Evolutionary conservation across 2,329 filamentous ascomycete species (phyloP).

Genomic region (Camptophora hylomeconis): DNA sequence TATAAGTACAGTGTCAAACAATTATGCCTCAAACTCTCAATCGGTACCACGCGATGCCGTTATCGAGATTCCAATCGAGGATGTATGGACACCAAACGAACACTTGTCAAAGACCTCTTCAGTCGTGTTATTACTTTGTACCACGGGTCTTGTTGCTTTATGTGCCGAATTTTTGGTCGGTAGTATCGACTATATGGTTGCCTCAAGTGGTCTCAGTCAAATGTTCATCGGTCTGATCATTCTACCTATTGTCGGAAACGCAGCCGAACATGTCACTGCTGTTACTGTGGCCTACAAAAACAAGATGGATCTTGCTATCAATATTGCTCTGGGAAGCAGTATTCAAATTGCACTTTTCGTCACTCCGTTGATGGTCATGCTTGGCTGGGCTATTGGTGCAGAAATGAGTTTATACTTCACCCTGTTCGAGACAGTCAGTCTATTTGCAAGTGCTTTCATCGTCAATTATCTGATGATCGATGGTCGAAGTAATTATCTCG

Average conservation of each 20-base stretch:
- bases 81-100: conserved; percentile 17
- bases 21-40: conserved; percentile 22
- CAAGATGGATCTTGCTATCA: conserved; percentile 64
- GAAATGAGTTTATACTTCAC: conserved; percentile 77
- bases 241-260: conserved; percentile 60
- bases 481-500: conserved; percentile 74
- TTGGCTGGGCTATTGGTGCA: conserved; percentile 56
- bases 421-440: conserved; percentile 74
- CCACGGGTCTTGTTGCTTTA: conserved; percentile 52
- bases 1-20: conserved; percentile 9
- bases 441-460: conserved; percentile 74
- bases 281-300: conserved; percentile 60
- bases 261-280: conserved; percentile 60
- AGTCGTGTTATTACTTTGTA: conserved; percentile 48
- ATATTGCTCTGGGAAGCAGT: conserved; percentile 56
- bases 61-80: conserved; percentile 22
- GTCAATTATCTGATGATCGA: conserved; percentile 81
- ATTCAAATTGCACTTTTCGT: conserved; percentile 62
- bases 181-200: conserved; percentile 52
- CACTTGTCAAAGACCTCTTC: conserved; percentile 32
- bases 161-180: conserved; percentile 61
- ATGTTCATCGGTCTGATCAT: conserved; percentile 61
- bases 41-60: conserved; percentile 2
- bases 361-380: conserved; percentile 55
- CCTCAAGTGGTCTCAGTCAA: conserved; percentile 43